A percentile compares a stretch with the other conserved stretches of the same genome.
Conservation (phyloP, 768 basidiomycete species). For the Atractiella rhizophila region DNA sequence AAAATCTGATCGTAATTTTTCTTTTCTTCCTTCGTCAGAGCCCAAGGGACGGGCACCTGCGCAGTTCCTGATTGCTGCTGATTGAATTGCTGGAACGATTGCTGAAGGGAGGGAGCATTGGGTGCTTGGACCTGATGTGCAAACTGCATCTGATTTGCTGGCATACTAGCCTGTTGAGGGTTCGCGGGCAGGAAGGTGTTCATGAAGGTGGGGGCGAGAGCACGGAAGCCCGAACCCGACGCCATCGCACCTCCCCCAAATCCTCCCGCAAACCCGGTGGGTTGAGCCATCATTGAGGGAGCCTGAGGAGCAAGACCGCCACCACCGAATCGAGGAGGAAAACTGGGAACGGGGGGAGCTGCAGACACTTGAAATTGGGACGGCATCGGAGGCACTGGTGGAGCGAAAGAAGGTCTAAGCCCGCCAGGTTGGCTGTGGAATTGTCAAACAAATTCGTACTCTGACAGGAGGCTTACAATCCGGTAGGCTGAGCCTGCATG, state of each 20-base stretch:
- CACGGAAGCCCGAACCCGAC: conserved; percentile 23
- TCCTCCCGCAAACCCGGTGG: too few relatives aligned
- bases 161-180: conserved; percentile 5
- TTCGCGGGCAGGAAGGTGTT: conserved; percentile 53
- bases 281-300: conserved; percentile 68
- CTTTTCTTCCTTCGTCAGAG: conserved; percentile 64
- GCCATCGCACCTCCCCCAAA: too few relatives aligned
- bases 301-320: conserved; percentile 27
- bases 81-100: conserved; percentile 69
- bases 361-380: not conserved
- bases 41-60: conserved; percentile 56
- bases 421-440: too few relatives aligned
- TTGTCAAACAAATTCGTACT: conserved; percentile 18
- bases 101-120: conserved; percentile 45
- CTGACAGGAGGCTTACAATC: conserved; percentile 18
- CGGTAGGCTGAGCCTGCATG: conserved; percentile 40
- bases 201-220: conserved; percentile 8
- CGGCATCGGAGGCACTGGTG: conserved; percentile 36
- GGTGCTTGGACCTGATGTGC: conserved; percentile 23
- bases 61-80: conserved; percentile 41
- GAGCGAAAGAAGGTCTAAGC: too few relatives aligned
- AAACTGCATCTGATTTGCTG: conserved; percentile 5
- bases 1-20: conserved; percentile 93
- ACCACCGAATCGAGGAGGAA: conserved; percentile 19
- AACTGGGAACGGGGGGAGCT: conserved; percentile 1